These are phyloP conservation scores for Rhodocollybia butyracea DNA, from an alignment of 768 basidiomycete species.

Conservation along the genomic window DNA sequence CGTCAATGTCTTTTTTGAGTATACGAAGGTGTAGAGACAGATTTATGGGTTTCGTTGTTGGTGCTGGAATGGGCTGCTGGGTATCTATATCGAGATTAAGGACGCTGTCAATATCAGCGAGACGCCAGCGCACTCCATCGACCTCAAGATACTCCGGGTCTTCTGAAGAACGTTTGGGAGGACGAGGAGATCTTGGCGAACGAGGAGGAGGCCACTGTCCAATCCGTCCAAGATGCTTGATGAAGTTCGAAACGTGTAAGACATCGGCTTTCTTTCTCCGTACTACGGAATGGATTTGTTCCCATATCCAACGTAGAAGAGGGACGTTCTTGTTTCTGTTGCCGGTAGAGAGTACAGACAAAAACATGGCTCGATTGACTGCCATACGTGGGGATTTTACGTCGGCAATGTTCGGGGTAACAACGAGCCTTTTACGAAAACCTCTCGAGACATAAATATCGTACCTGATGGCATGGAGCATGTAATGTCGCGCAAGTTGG, in stretches of 20 bases:
- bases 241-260: constrained; percentile 34
- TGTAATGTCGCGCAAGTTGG: constrained; percentile 64
- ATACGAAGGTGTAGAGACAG: constrained; percentile 54
- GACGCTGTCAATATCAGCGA: background rate
- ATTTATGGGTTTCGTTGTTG: constrained; percentile 41
- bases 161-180: background rate
- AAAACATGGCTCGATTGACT: constrained; percentile 52
- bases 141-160: background rate
- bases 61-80: constrained; percentile 10
- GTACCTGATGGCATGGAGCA: constrained; percentile 46
- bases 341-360: constrained; percentile 55
- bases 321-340: constrained; percentile 58
- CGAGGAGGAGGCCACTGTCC: constrained; percentile 20
- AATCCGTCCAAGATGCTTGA: constrained; percentile 18
- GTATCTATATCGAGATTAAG: constrained; percentile 24
- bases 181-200: background rate
- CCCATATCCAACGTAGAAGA: constrained; percentile 57
- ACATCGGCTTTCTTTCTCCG: constrained; percentile 48
- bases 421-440: constrained; percentile 30
- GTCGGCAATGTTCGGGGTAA: constrained; percentile 24
- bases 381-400: constrained; percentile 50
- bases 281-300: constrained; percentile 43
- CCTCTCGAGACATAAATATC: constrained; percentile 34
- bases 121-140: background rate
- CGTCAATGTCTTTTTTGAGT: constrained; percentile 49